phyloP scores from a whole-genome alignment of 306 rosid genomes.

The Cucumis hystrix region DNA sequence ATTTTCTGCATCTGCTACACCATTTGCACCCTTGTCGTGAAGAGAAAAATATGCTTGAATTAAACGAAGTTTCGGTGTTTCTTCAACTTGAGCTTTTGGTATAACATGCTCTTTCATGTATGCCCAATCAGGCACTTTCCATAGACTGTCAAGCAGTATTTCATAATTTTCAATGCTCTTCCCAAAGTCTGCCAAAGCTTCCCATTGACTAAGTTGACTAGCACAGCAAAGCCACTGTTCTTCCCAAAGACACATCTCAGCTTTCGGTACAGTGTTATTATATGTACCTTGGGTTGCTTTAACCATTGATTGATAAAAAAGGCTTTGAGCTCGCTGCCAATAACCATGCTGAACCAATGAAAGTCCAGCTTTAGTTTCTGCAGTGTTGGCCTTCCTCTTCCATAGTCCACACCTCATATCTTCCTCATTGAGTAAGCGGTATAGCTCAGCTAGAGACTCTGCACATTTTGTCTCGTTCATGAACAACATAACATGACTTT shows the following conservation, averaged over 20 bases:
- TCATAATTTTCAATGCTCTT: constrained; percentile 94
- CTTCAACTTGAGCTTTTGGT: constrained; percentile 98
- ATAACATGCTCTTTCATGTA: constrained; percentile 91
- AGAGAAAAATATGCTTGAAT: constrained; percentile 86
- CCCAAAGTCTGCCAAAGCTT: constrained; percentile 84
- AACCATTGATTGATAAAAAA: constrained; percentile 96
- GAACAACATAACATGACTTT: constrained; percentile 92
- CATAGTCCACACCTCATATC: constrained; percentile 98
- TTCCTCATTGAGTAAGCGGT: constrained; percentile 93
- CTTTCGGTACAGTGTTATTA: constrained; percentile 87
- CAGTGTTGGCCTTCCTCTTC: constrained; percentile 83
- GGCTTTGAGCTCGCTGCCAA: constrained; percentile 99
- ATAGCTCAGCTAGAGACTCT: constrained; percentile 92
- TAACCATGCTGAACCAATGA: constrained; percentile 98
- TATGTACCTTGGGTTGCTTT: constrained; percentile 98
- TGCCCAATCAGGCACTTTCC: constrained; percentile 98
- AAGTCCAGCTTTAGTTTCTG: constrained; percentile 96
- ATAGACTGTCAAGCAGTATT: constrained; percentile 82
- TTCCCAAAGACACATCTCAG: constrained; percentile 99
- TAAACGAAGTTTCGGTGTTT: constrained; percentile 85
- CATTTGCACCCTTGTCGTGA: constrained; percentile 79
- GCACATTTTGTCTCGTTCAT: constrained; percentile 80
- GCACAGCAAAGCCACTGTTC: constrained; percentile 96
- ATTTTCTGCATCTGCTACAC: constrained; percentile 87
- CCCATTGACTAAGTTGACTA: constrained; percentile 97